Base-by-base conservation (phyloP, 2,329 filamentous ascomycete species). In the Fulvia fulva region DNA sequence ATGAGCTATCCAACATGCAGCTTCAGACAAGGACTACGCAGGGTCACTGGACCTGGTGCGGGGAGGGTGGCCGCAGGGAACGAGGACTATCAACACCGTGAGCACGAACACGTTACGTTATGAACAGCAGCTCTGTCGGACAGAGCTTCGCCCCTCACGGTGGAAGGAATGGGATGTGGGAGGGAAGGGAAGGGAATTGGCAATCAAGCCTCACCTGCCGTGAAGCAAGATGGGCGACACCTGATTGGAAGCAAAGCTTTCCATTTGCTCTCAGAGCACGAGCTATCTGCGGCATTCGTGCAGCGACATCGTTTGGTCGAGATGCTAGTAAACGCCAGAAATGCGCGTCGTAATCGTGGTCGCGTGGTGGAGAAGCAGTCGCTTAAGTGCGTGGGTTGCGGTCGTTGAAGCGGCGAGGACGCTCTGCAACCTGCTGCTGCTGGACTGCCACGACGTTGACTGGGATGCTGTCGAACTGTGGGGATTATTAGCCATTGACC, bases 391-490 rank as follows among this genome's bases (percentile, higher is more conserved):
- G 68, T 55, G 71, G 71, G 60, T 68, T 76, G 68, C 86, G 85
- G 81, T 88, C 86, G 74, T 82, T 83, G 81, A 89, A 92, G 76
- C 90, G 85, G 75, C 89, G 88, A 70, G 84, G 85, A 70, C 91
- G 89, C 82, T 97, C 92, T 74, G 84, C 79, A 66, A 84, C 80
- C 83, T 97, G 92, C 78, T 90, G 86, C 83, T 97, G 92, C 71
- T 88, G 83, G 70, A 99, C 91, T 69, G 88, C 81, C 72, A 95
- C 87, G 74, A 97, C 91, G 82, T 95, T 97, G 88, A 96, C 91
- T 78, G 93, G 89, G 80, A 99, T 92, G 70, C 87, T 86, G 81
- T 99, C 94, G 84, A 99, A 99, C 92, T 97, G 73, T 63, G 70
- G 37, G 26, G 12, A 16, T 49, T 55, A 58, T 65, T 53, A 65